phyloP scores from a whole-genome alignment of 73 alveolate species.

The Symbiodinium natans region DNA sequence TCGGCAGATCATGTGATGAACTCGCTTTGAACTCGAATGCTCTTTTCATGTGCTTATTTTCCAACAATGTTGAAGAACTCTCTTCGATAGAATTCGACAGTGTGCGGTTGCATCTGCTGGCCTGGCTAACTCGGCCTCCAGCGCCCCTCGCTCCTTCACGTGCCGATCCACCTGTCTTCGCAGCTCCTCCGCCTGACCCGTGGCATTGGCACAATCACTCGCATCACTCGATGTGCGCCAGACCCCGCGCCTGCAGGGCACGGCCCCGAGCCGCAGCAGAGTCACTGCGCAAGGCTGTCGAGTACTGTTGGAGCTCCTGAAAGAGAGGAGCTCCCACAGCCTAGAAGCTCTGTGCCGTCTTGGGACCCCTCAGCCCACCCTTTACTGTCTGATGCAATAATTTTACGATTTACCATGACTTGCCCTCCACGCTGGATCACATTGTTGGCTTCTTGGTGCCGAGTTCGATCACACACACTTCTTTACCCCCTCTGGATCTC shows the following conservation, averaged over 20 bases:
- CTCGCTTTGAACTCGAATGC: too few species aligned
- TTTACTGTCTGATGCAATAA: too few species aligned
- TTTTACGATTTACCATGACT: too few species aligned
- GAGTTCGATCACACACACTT: too few species aligned
- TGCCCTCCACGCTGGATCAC: too few species aligned
- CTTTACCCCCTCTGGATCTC: too few species aligned
- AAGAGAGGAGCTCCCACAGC: background rate
- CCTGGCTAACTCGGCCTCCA: constrained; percentile 83
- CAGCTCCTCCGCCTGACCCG: constrained; percentile 41
- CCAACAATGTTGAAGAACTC: background rate
- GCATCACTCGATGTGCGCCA: background rate
- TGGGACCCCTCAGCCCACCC: too few species aligned
- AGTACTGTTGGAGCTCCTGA: constrained; percentile 36
- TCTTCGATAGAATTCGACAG: background rate
- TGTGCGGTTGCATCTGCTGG: background rate
- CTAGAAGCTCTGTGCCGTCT: too few species aligned
- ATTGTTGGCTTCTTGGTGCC: too few species aligned
- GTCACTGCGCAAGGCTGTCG: background rate
- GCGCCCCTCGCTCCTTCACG: constrained; percentile 36
- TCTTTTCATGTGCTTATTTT: too few species aligned
- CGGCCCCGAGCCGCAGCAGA: constrained; percentile 65
- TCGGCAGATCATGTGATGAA: too few species aligned
- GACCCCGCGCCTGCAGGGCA: constrained; percentile 1
- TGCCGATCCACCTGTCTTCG: constrained; percentile 56
- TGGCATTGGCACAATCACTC: background rate